Conservation (phyloP, 345 rosid genomes). For the Eucalyptus tenuipes region DNA sequence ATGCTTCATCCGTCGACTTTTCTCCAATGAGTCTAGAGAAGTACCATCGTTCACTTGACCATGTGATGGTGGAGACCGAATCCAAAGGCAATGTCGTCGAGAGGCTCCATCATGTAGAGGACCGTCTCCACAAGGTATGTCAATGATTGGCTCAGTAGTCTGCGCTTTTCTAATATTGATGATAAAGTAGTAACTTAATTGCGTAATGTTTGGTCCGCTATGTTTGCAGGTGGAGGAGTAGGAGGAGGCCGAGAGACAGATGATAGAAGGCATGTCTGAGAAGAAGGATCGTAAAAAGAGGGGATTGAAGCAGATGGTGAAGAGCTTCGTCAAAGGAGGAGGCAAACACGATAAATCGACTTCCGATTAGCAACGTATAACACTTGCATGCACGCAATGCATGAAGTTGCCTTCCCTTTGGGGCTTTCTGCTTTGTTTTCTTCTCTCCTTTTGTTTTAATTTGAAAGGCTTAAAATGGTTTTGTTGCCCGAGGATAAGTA, state of each 20-base stretch:
- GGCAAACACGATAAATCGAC: not conserved
- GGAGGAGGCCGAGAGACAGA: slow-evolving; percentile 16
- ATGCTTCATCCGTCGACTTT: slow-evolving; percentile 21
- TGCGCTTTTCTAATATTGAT: not conserved
- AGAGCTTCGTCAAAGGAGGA: slow-evolving; percentile 2
- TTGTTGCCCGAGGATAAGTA: not conserved
- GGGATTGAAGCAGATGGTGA: slow-evolving; percentile 12
- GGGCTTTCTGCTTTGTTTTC: not conserved
- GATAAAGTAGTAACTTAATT: not conserved
- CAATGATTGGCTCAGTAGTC: not conserved
- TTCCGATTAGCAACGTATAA: not conserved
- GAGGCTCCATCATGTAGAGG: slow-evolving; percentile 25
- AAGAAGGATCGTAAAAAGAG: not conserved
- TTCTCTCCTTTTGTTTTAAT: not conserved
- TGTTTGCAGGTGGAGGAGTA: slow-evolving; percentile 34
- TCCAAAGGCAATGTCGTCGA: slow-evolving; percentile 29
- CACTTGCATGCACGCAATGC: not conserved
- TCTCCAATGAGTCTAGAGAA: slow-evolving; percentile 24
- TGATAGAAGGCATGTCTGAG: not conserved
- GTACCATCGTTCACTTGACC: slow-evolving; percentile 35
- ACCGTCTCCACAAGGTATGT: slow-evolving; percentile 22
- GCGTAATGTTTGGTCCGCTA: slow-evolving; percentile 2
- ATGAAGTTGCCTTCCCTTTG: not conserved
- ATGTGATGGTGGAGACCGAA: slow-evolving; percentile 24
- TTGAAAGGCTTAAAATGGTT: not conserved